Evolutionary conservation across 2,329 filamentous ascomycete species (phyloP), one percentile per base, ranked within the genome.

Genomic region (Cordyceps militaris): DNA sequence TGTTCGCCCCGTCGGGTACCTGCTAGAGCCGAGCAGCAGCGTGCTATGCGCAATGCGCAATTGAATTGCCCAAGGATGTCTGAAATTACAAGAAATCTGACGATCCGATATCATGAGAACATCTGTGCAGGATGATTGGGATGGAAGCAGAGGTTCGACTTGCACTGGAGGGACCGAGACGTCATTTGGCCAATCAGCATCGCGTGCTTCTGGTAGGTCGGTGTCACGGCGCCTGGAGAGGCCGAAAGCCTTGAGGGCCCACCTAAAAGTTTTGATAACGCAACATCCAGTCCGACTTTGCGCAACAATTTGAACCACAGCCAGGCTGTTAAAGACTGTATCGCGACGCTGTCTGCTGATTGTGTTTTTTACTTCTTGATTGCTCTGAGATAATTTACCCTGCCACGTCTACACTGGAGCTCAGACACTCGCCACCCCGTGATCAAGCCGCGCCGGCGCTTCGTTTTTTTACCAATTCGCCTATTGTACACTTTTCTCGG

Each of bases 231-330:
- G 54, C 36, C 36, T 56, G 54, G 19, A 56, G 26, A 30, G 46
- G 44, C 54, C 46, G 54, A 56, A 42, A 13, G 34, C 28, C 46
- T 44, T 19, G 36, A 14, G 16, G 50, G n/a, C 48, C 59, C 59
- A 59, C 59, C 55, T 52, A 56, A 61, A 61, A 51, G 59, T 61
- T 60, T 59, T 59, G 40, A 59, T 57, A 55, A 53, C 46, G 30
- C 40, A 55, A 55, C 55, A 34, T 60, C 4, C 44, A 38, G 26
- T 16, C 36, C 47, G 19, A 43, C 40, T 44, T 44, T 57, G 55
- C 26, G 36, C 24, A 43, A 26, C 32, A 4, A 32, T 42, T 42
- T 32, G 1, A 30, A 4, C 24, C 16, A 30, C 34, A 16, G 42
- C 16, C 42, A 44, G 28, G 5, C 8, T 47, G 16, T 24, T 34